Percentiles rank a stretch among this genome's conserved stretches.
Evolutionary conservation across 2,329 filamentous ascomycete genomes (phyloP).

Genomic region (Byssoonygena ceratinophila): DNA sequence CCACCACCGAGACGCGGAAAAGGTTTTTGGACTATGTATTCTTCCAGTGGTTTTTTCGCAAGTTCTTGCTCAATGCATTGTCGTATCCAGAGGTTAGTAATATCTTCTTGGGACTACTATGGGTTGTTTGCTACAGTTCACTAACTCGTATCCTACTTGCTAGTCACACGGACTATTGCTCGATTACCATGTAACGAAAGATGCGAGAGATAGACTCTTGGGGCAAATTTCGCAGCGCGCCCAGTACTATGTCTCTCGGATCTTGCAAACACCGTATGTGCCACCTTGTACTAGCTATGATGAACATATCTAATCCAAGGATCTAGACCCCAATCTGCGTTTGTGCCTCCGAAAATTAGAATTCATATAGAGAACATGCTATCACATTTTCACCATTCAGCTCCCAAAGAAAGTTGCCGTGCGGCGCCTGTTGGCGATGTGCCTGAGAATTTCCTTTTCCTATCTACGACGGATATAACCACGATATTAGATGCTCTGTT

Average conservation of each 20-base stretch:
- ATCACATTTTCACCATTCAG: constrained; percentile 19
- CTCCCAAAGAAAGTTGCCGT: neutral
- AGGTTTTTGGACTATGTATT: constrained; percentile 74
- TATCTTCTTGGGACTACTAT: constrained; percentile 27
- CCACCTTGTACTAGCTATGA: too few relatives aligned
- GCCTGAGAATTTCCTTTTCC: constrained; percentile 33
- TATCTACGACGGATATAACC: constrained; percentile 67
- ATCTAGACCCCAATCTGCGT: constrained; percentile 29
- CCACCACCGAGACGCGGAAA: constrained; percentile 58
- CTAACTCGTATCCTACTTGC: constrained; percentile 28
- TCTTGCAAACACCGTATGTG: constrained; percentile 57
- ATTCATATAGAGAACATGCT: constrained; percentile 33
- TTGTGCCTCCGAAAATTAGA: constrained; percentile 27
- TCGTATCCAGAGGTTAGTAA: constrained; percentile 69
- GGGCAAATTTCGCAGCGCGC: constrained; percentile 69
- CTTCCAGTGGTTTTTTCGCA: constrained; percentile 83
- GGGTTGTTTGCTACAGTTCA: constrained; percentile 9
- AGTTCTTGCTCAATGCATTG: constrained; percentile 72
- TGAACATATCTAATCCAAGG: constrained; percentile 42
- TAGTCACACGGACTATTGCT: constrained; percentile 57
- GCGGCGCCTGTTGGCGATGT: constrained; percentile 28
- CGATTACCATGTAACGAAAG: constrained; percentile 85
- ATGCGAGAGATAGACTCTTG: constrained; percentile 66
- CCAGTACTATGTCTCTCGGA: constrained; percentile 67
- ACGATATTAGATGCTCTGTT: constrained; percentile 76